A percentile compares a stretch with the other conserved stretches of the same genome.
Evolutionary conservation across 768 basidiomycete species (phyloP).

Genomic region (Russula olivacea): DNA sequence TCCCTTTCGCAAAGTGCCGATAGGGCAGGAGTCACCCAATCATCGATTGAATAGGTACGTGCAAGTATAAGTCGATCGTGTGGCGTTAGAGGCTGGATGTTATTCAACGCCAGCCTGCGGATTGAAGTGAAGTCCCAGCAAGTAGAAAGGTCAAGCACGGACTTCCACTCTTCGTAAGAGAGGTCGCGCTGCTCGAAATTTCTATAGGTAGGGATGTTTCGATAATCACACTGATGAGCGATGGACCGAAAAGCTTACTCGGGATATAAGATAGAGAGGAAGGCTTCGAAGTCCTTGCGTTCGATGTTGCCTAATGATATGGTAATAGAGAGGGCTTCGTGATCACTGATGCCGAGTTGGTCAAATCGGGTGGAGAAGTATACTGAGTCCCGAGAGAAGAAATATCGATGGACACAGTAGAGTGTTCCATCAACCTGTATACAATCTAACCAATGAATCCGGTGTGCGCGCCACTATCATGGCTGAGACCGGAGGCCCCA

Average conservation of each 20-base stretch:
- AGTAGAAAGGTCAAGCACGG: slow-evolving; percentile 28
- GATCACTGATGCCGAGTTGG: slow-evolving; percentile 2
- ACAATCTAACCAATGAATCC: neutral
- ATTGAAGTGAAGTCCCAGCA: slow-evolving; percentile 30
- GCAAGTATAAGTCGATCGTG: slow-evolving; percentile 11
- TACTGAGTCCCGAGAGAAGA: slow-evolving; percentile 17
- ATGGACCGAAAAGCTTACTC: slow-evolving; percentile 1
- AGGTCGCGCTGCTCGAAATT: slow-evolving; percentile 3
- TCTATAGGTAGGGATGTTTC: neutral
- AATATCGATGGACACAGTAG: slow-evolving; percentile 17
- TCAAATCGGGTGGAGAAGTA: slow-evolving; percentile 13
- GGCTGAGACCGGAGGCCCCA: neutral
- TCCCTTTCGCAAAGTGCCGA: slow-evolving; percentile 10
- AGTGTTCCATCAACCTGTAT: slow-evolving; percentile 13
- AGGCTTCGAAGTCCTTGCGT: slow-evolving; percentile 15
- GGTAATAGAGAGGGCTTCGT: slow-evolving; percentile 2
- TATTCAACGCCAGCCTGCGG: slow-evolving; percentile 19
- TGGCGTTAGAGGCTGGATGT: neutral
- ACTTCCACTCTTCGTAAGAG: slow-evolving; percentile 27
- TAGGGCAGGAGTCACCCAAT: slow-evolving; percentile 16
- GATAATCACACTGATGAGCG: neutral
- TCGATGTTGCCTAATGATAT: slow-evolving; percentile 9
- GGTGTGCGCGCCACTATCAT: neutral
- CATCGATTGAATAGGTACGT: neutral
- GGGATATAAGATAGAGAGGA: slow-evolving; percentile 18